phyloP scores from a whole-genome alignment of 192 early-diverging fungal genomes.

The Lobosporangium transversale region DNA sequence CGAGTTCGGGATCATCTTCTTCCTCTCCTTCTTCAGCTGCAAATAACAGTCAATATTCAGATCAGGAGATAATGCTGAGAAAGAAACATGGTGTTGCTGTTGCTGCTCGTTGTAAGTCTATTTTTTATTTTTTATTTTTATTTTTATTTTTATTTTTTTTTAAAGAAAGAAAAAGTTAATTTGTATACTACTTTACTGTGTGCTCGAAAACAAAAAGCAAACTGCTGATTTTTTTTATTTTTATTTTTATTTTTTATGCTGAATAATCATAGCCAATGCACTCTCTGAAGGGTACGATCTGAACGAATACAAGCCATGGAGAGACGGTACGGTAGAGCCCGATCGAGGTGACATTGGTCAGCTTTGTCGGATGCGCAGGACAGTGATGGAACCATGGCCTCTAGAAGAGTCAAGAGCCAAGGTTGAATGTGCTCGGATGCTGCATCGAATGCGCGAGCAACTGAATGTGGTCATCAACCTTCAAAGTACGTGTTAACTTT shows the following conservation, averaged over 20 bases:
- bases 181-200: no score
- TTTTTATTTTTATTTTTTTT: not conserved
- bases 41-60: not conserved
- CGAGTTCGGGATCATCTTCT: not conserved
- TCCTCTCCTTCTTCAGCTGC: no score
- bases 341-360: constrained; percentile 16
- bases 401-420: constrained; percentile 26
- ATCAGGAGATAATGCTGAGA: constrained; percentile 11
- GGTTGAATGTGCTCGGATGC: constrained; percentile 40
- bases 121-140: not conserved
- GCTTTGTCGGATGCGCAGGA: constrained; percentile 16
- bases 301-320: constrained; percentile 41
- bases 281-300: constrained; percentile 39
- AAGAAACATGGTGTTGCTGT: constrained; percentile 16
- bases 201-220: no score
- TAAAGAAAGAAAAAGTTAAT: not conserved
- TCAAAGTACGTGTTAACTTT: constrained; percentile 21
- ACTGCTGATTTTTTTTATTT: no score
- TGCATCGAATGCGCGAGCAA: constrained; percentile 50
- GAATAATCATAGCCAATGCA: constrained; percentile 28
- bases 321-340: constrained; percentile 30
- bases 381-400: constrained; percentile 41
- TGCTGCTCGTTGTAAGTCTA: constrained; percentile 17
- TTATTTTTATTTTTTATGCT: no score
- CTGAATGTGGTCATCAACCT: constrained; percentile 49